A percentile compares a stretch with the other conserved stretches of the same genome.
Conservation (phyloP, 1,139 yeast genomes). For the Candida frijolesensis region DNA sequence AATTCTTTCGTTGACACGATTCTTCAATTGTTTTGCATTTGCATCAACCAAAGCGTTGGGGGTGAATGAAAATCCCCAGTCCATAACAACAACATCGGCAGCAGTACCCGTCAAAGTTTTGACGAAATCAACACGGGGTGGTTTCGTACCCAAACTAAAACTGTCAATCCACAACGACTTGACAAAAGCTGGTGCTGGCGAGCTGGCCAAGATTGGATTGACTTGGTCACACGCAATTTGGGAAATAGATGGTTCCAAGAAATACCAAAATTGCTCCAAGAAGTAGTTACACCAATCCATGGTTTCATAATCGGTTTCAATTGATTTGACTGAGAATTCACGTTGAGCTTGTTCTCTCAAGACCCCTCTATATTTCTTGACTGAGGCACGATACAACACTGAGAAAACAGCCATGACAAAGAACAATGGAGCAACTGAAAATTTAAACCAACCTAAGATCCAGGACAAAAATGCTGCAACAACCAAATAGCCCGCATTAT, state of each 20-base stretch:
- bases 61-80: conserved; percentile 87
- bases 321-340: conserved; percentile 74
- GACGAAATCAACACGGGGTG: conserved; percentile 88
- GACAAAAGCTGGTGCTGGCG: conserved; percentile 81
- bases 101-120: conserved; percentile 86
- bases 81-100: conserved; percentile 93
- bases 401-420: conserved; percentile 63
- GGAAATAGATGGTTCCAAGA: conserved; percentile 86
- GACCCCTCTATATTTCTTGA: conserved; percentile 72
- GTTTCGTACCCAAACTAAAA: conserved; percentile 91
- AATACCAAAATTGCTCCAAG: conserved; percentile 88
- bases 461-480: conserved; percentile 73
- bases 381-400: conserved; percentile 77
- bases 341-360: conserved; percentile 83
- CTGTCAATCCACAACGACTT: conserved; percentile 83
- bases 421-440: conserved; percentile 80
- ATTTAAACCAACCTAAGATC: conserved; percentile 74
- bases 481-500: conserved; percentile 70
- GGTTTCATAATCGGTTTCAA: conserved; percentile 88
- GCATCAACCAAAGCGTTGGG: conserved; percentile 89
- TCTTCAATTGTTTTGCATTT: conserved; percentile 79
- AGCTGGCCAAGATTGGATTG: conserved; percentile 76
- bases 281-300: conserved; percentile 94
- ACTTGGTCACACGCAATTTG: conserved; percentile 84
- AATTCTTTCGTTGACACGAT: conserved; percentile 78